These are phyloP conservation scores for Blumeria hordei DNA, from an alignment of 2,329 filamentous ascomycete species.

Conservation along the genomic window DNA sequence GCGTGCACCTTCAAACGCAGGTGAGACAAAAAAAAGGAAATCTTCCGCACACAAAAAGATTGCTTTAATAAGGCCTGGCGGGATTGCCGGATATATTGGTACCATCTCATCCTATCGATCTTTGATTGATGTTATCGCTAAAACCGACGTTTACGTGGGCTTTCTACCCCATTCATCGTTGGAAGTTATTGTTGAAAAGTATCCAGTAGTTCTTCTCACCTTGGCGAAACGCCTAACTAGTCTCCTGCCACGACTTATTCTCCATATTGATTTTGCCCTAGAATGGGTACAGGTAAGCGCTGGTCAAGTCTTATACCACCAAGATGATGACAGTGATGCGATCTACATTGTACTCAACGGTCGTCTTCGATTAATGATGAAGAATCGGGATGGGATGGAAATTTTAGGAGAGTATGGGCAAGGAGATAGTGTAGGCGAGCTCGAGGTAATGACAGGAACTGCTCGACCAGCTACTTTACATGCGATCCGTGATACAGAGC, in stretches of 20 bases:
- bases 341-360: slow-evolving; percentile 97
- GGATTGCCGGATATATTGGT: slow-evolving; percentile 80
- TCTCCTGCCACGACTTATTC: slow-evolving; percentile 64
- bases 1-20: slow-evolving; percentile 10
- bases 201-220: slow-evolving; percentile 77
- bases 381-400: slow-evolving; percentile 59
- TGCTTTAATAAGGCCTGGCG: slow-evolving; percentile 81
- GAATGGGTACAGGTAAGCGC: slow-evolving; percentile 97
- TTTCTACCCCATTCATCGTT: slow-evolving; percentile 70
- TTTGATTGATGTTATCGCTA: slow-evolving; percentile 88
- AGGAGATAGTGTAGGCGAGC: slow-evolving; percentile 88
- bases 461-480: slow-evolving; percentile 75
- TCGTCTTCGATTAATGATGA: slow-evolving; percentile 61
- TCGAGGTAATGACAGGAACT: slow-evolving; percentile 92
- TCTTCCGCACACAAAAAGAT: slow-evolving; percentile 41
- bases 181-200: slow-evolving; percentile 77
- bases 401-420: slow-evolving; percentile 87
- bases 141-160: slow-evolving; percentile 94
- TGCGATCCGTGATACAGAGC: slow-evolving; percentile 85
- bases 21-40: slow-evolving; percentile 18
- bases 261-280: slow-evolving; percentile 93
- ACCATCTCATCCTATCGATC: slow-evolving; percentile 88
- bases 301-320: slow-evolving; percentile 81
- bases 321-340: slow-evolving; percentile 86
- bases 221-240: slow-evolving; percentile 89